Conservation (phyloP, 73 alveolate species). For the Paraurostyla sp. region DNA sequence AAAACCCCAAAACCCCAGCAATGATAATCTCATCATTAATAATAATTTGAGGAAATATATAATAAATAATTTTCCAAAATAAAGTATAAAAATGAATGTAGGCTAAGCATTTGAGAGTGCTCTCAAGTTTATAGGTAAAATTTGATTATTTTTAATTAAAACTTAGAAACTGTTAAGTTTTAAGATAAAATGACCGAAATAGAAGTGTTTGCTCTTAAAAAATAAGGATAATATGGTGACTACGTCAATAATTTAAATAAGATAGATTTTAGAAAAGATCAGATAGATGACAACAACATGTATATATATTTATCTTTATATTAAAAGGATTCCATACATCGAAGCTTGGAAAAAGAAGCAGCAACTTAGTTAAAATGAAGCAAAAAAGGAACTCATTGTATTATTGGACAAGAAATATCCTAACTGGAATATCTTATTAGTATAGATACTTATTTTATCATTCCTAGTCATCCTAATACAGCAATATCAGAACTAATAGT, state of each 20-base stretch:
- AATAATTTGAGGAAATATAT: too few relatives aligned
- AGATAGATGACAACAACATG: neutral
- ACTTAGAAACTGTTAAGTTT: neutral
- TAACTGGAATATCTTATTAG: neutral
- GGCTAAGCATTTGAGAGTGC: neutral
- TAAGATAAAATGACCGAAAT: neutral
- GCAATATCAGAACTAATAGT: neutral
- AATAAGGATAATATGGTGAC: neutral
- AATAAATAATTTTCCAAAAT: neutral
- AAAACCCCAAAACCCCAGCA: too few relatives aligned
- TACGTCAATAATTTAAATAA: neutral
- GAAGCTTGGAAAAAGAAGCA: constrained; percentile 5
- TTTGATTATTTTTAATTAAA: neutral
- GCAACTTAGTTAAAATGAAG: neutral
- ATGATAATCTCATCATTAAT: too few relatives aligned
- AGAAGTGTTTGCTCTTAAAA: neutral
- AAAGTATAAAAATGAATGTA: neutral
- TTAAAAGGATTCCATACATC: neutral
- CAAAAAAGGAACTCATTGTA: neutral
- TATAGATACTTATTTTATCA: neutral
- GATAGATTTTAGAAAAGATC: neutral
- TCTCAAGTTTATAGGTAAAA: neutral
- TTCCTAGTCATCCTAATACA: neutral
- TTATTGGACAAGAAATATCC: neutral
- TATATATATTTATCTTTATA: neutral